Evolutionary conservation across 176 grass and related monocot species (phyloP), one percentile per base, ranked within the genome.

Genomic region (Bothriochloa decipiens): DNA sequence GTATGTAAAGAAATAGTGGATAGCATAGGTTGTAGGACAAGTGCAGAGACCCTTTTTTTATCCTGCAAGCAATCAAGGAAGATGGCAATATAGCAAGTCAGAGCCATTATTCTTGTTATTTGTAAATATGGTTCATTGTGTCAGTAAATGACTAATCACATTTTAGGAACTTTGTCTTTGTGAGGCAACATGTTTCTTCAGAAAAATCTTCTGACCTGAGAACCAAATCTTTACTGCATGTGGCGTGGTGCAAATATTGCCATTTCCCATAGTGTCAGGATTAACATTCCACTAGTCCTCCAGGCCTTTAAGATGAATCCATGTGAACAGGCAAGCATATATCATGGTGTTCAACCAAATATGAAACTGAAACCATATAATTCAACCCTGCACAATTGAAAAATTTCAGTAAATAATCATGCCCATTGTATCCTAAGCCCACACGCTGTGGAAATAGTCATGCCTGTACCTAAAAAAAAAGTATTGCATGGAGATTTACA

Each of bases 1-100:
- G 62, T 32, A 61, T 55, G 65, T 49, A 47, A 74, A 16, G 9
- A 18, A 46, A 0, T 25, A 70, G 49, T 43, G 15, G 14, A 17
- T 50, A 0, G 4, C 17, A 55, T 52, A 74, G 61, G 28, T 12
- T 46, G 40, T 17, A 43, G 47, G 17, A 79, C 42, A 81, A 75
- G 67, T 75, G 29, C 35, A 58, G 42, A 73, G 18, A 1, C n/a
- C n/a, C 12, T 45, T 9, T 68, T 74, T 64, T 72, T 26, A 72
- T 90, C 41, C 32, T 49, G 61, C 4, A 33, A 46, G 62, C 26
- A 66, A 49, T 46, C 26, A 79, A 32, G 16, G 72, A 76, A 8
- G 1, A 15, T 76, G 11, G 22, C 17, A 65, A 76, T 46, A 1
- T 22, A n/a, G 43, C n/a, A 47, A 68, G 13, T 45, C 20, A 49